Evolutionary conservation across 2,329 filamentous ascomycete species (phyloP).

Genomic region (Pleoardoris graminearum): DNA sequence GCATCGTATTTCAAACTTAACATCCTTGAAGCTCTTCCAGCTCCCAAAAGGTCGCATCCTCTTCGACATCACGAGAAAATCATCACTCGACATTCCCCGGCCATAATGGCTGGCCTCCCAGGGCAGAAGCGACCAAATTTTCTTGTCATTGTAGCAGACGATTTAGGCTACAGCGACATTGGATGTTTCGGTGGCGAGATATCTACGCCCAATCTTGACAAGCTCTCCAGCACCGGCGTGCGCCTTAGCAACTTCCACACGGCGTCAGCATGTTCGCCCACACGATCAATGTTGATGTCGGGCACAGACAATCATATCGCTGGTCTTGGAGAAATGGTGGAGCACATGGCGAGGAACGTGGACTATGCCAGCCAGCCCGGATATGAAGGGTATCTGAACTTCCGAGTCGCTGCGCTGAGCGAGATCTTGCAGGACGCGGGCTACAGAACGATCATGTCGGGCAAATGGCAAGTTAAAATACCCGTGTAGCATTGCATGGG

Average conservation of each 20-base stretch:
- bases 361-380: slow-evolving; percentile 61
- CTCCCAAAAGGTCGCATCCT: too few species aligned
- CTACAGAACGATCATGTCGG: slow-evolving; percentile 19
- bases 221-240: slow-evolving; percentile 53
- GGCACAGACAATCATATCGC: slow-evolving; percentile 65
- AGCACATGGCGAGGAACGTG: slow-evolving; percentile 57
- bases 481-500: too few species aligned
- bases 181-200: slow-evolving; percentile 17
- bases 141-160: slow-evolving; percentile 62
- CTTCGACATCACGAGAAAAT: too few species aligned
- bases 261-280: slow-evolving; percentile 66
- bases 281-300: slow-evolving; percentile 67
- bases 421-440: slow-evolving; percentile 58
- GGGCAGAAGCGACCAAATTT: slow-evolving; percentile 59
- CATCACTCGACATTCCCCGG: too few species aligned
- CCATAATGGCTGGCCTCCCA: too few species aligned
- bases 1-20: too few species aligned
- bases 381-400: slow-evolving; percentile 66
- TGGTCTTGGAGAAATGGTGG: slow-evolving; percentile 60
- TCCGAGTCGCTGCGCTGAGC: slow-evolving; percentile 60
- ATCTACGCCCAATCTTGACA: slow-evolving; percentile 55
- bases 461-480: slow-evolving; percentile 18
- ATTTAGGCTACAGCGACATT: slow-evolving; percentile 62
- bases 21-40: too few species aligned
- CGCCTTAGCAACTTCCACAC: slow-evolving; percentile 67